phyloP scores from a whole-genome alignment of 805 yeast genomes.

The Maudiozyma turicensis region DNA sequence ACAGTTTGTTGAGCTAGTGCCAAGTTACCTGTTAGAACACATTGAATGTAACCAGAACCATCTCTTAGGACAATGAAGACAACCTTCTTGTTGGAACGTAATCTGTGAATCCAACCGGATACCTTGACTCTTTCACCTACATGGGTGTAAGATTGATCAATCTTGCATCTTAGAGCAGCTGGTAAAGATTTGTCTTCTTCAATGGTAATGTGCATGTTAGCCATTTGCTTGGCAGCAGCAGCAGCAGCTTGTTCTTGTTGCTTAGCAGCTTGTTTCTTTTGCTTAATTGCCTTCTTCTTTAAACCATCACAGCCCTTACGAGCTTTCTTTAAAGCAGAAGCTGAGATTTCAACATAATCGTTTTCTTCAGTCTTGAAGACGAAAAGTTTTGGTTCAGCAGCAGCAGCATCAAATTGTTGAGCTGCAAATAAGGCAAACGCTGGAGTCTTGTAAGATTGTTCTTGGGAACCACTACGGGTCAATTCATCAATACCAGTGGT shows the following conservation, averaged over 20 bases:
- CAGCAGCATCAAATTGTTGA: conserved; percentile 31
- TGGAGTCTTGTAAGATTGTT: conserved; percentile 66
- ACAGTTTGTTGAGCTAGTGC: conserved; percentile 83
- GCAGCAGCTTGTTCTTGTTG: conserved; percentile 50
- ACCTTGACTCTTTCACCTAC: conserved; percentile 67
- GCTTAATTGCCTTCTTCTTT: conserved; percentile 56
- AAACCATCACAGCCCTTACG: conserved; percentile 91
- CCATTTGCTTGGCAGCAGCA: conserved; percentile 67
- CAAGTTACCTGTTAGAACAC: conserved; percentile 80
- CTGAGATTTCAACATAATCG: conserved; percentile 66
- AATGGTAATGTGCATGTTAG: conserved; percentile 66
- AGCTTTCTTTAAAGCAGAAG: conserved; percentile 91
- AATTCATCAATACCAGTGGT: conserved; percentile 55
- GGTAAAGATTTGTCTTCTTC: conserved; percentile 69
- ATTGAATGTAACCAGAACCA: conserved; percentile 86
- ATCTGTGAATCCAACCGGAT: conserved; percentile 94
- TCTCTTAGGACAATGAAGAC: conserved; percentile 89
- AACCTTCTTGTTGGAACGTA: conserved; percentile 85
- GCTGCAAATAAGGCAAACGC: conserved; percentile 58
- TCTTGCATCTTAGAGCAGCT: conserved; percentile 55
- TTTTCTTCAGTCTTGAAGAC: conserved; percentile 37
- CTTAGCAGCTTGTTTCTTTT: conserved; percentile 42
- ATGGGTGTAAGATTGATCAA: conserved; percentile 41
- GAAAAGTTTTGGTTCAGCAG: conserved; percentile 36
- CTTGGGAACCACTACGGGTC: conserved; percentile 52